Evolutionary conservation across 2,329 filamentous ascomycete genomes (phyloP), one percentile per base, ranked within the genome.

Genomic region (Colletotrichum abscissum): DNA sequence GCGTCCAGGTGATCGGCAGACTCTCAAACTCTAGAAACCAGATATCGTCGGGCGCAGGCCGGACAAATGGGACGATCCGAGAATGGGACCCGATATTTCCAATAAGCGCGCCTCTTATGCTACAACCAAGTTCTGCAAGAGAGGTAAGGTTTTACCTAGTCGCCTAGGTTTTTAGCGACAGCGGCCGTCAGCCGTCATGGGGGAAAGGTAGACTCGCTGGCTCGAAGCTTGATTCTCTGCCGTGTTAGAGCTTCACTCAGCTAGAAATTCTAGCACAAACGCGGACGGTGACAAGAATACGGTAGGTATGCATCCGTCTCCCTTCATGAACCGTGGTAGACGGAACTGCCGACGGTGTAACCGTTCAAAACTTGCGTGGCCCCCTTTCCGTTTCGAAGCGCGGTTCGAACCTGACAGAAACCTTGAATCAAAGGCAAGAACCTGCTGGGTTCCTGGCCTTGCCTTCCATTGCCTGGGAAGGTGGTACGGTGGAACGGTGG

Each of bases 351-450:
- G 52, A 24, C 12, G 33, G 56, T 42, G 30, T n/a, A 55, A 33
- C 22, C 52, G 33, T 65, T 42, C 42, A 52, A 30, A 42, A 42
- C 38, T 42, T 19, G 38, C 16, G 38, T 42, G 38, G 38, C 14
- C 62, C 30, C 46, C 28, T 63, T 63, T 63, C 62, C 62, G 22
- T 63, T 54, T 63, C 46, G n/a, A 63, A 63, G 16, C n/a, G n/a
- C 62, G 8, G 59, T 49, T 49, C 42, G 2, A 49, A 49, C 19
- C 19, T 49, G 42, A 49, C 8, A 49, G 42, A 49, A 49, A 49
- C 42, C 42, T 49, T 49, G 42, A 49, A 22, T 49, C 42, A 11
- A 49, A 49, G 42, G 42, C 42, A 49, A 35, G 57, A 55, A 49
- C 42, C 42, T 9, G 42, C 19, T 49, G 42, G 42, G 19, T n/a